Conservation (phyloP, 805 yeast species). For the Starmerella stigmatis region DNA sequence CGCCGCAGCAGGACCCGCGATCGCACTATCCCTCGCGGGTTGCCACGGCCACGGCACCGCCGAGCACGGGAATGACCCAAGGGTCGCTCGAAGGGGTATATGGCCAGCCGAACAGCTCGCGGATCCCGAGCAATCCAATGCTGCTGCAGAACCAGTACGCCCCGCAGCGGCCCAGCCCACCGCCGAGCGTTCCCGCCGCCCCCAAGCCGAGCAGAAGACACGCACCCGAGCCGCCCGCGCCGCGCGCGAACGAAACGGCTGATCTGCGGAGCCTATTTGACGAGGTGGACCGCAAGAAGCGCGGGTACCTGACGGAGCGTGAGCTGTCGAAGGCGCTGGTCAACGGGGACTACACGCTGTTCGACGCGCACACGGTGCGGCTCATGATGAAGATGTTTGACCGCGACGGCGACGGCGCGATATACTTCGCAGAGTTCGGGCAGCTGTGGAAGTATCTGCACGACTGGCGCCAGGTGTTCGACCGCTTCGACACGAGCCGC, state of each 20-base stretch:
- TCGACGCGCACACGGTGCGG: slow-evolving; percentile 48
- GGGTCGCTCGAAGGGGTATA: neutral
- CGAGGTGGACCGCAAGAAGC: slow-evolving; percentile 43
- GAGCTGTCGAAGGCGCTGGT: slow-evolving; percentile 51
- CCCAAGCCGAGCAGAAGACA: neutral
- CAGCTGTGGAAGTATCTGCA: slow-evolving; percentile 58
- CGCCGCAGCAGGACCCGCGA: neutral
- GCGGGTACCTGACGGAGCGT: slow-evolving; percentile 44
- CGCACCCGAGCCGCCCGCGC: slow-evolving; percentile 1
- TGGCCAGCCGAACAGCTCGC: neutral
- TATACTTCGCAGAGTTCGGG: slow-evolving; percentile 50
- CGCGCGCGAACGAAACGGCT: slow-evolving; percentile 7
- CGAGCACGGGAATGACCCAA: neutral
- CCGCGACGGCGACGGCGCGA: slow-evolving; percentile 37
- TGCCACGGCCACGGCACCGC: neutral
- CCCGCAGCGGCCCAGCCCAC: slow-evolving; percentile 2
- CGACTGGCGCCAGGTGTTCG: slow-evolving; percentile 56
- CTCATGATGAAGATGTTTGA: slow-evolving; percentile 58
- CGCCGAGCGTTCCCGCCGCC: neutral
- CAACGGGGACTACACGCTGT: slow-evolving; percentile 54
- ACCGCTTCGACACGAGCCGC: slow-evolving; percentile 48
- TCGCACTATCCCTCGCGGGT: neutral
- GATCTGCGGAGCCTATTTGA: slow-evolving; percentile 43
- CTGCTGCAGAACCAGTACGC: neutral
- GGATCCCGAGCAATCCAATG: slow-evolving; percentile 1